Conservation (phyloP, 2,329 filamentous ascomycete species). For the Hypomyces perniciosus region DNA sequence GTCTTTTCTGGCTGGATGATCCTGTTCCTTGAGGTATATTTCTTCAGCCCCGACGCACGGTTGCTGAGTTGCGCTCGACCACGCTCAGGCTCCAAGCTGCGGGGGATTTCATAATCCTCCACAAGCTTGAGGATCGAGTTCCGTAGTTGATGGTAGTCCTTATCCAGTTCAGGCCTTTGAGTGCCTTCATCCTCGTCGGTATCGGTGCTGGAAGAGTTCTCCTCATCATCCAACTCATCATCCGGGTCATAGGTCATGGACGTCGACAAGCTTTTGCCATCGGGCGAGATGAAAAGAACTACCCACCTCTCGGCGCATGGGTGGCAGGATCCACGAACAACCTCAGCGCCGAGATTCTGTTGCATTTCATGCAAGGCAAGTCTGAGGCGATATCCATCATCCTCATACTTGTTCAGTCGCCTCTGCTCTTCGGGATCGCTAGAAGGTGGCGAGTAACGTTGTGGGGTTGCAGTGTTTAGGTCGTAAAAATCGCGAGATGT, state of each 20-base stretch:
- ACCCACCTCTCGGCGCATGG: constrained; percentile 81
- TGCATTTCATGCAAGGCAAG: constrained; percentile 66
- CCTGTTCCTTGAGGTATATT: constrained; percentile 54
- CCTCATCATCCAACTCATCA: constrained; percentile 60
- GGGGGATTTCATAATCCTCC: constrained; percentile 74
- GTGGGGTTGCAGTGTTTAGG: constrained; percentile 41
- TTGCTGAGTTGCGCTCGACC: constrained; percentile 64
- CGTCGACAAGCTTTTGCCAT: constrained; percentile 63
- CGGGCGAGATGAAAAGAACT: constrained; percentile 69
- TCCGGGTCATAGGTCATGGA: constrained; percentile 68
- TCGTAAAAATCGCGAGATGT: constrained; percentile 62
- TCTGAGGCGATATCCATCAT: constrained; percentile 60
- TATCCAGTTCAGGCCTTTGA: constrained; percentile 59
- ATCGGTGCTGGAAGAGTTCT: constrained; percentile 54
- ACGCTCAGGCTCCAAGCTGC: constrained; percentile 54
- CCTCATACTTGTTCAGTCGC: constrained; percentile 49
- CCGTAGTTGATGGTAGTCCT: constrained; percentile 74
- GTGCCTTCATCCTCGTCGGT: constrained; percentile 57
- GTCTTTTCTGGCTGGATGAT: constrained; percentile 46
- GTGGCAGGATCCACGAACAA: constrained; percentile 62
- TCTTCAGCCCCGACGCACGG: constrained; percentile 56
- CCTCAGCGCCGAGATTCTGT: constrained; percentile 57
- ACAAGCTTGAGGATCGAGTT: constrained; percentile 76
- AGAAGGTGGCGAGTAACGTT: constrained; percentile 49
- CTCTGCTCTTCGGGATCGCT: constrained; percentile 39